Base-by-base conservation (phyloP, 495 filamentous ascomycete species). In the Glarea lozoyensis region DNA sequence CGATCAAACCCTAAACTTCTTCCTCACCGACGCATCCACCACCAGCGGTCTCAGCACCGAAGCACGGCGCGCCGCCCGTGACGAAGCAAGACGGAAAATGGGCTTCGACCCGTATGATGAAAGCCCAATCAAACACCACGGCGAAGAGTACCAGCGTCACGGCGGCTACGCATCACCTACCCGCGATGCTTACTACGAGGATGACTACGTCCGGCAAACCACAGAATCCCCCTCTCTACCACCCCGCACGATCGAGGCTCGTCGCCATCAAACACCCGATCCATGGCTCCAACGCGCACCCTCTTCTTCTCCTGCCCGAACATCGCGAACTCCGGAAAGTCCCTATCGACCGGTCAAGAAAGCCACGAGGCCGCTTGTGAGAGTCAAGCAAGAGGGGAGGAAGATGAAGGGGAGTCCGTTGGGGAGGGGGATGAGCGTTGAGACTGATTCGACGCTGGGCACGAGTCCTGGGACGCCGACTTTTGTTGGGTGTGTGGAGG, bases 1-100 rank as follows among this genome's bases (percentile, higher is more conserved):
- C n/a, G 93, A 99, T 56, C 87, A 99, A 58, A 74, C 95, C 6
- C 70, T 97, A 12, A 88, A 81, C 43, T 95, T 97, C 68, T 99
- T 97, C 69, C 73, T 99, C 25, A 78, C 85, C 48, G 88, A 94
- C 56, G 83, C 79, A 0, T 76, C 77, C 33, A 45, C 43, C n/a
- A 85, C 82, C 4, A 86, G 79, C 46, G 79, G 84, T 15, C 86
- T 82, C 0, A 69, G 78, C 22, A 75, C 78, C 7, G 79, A 89
- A 38, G 75, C 77, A 12, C 82, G 86, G 21, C 78, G 76, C 47
- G 71, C 70, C 7, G 66, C 85, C n/a, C 69, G 88, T 36, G 68
- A 73, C 9, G 82, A 89, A 50, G 84, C 90, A 18, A 69, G 82
- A 32, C 64, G 73, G 45, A 70, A 78, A 24, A 83, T 97, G n/a